Evolutionary conservation across 169 alveolate species (phyloP).

Genomic region (Cryptosporidium ryanae): DNA sequence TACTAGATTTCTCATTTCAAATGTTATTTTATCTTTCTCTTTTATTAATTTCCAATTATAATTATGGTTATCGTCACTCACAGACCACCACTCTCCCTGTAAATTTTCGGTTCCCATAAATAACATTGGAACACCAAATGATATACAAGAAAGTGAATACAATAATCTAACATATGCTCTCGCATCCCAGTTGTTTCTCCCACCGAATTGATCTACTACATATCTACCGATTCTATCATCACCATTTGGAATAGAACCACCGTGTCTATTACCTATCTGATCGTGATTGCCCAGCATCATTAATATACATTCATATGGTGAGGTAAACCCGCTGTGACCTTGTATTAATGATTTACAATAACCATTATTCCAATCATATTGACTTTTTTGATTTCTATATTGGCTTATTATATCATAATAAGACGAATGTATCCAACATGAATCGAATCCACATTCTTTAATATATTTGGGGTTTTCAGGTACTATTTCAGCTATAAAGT

Average conservation of each 20-base stretch:
- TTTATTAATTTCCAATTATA: slow-evolving; percentile 75
- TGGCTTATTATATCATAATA: slow-evolving; percentile 76
- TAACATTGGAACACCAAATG: slow-evolving; percentile 78
- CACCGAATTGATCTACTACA: slow-evolving; percentile 76
- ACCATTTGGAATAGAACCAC: slow-evolving; percentile 47
- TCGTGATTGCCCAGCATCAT: slow-evolving; percentile 80
- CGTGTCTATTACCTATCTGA: slow-evolving; percentile 77
- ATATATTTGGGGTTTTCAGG: slow-evolving; percentile 77
- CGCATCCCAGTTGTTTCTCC: slow-evolving; percentile 77
- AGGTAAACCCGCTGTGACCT: slow-evolving; percentile 75
- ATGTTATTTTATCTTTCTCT: slow-evolving; percentile 34
- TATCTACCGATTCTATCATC: slow-evolving; percentile 76
- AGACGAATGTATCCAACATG: slow-evolving; percentile 79
- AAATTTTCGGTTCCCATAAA: slow-evolving; percentile 79
- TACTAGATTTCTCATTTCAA: slow-evolving; percentile 76
- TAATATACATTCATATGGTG: slow-evolving; percentile 73
- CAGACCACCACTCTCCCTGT: slow-evolving; percentile 79
- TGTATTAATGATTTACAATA: slow-evolving; percentile 41
- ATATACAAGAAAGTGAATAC: slow-evolving; percentile 72
- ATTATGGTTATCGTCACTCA: slow-evolving; percentile 25
- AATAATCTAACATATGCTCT: slow-evolving; percentile 78
- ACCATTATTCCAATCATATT: slow-evolving; percentile 53
- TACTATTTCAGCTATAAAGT: slow-evolving; percentile 78
- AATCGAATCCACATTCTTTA: slow-evolving; percentile 75
- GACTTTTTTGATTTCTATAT: slow-evolving; percentile 37